These are phyloP conservation scores for Wickerhamomyces bovis DNA, from an alignment of 805 yeast species.

Conservation along the genomic window DNA sequence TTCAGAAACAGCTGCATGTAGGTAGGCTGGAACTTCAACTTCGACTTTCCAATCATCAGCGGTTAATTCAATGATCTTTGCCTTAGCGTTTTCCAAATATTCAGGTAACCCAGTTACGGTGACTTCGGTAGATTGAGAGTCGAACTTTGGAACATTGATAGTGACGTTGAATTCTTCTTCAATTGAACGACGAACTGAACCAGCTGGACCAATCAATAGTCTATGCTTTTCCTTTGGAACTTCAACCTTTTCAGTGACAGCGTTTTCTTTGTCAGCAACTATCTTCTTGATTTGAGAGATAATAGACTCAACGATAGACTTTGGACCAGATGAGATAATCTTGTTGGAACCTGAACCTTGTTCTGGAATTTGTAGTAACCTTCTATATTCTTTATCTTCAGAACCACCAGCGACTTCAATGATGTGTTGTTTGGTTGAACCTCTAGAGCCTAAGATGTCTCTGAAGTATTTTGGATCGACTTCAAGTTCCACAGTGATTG, in stretches of 20 bases:
- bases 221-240: slow-evolving; percentile 73
- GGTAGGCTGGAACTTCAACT: slow-evolving; percentile 49
- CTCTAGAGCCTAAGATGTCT: slow-evolving; percentile 72
- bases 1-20: slow-evolving; percentile 59
- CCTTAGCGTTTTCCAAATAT: slow-evolving; percentile 55
- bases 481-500: slow-evolving; percentile 47
- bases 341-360: slow-evolving; percentile 50
- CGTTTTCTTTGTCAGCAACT: slow-evolving; percentile 58
- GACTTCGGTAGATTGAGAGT: slow-evolving; percentile 43
- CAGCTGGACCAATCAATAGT: slow-evolving; percentile 75
- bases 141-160: slow-evolving; percentile 60
- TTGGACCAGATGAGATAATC: slow-evolving; percentile 70
- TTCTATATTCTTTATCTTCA: slow-evolving; percentile 44
- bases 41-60: slow-evolving; percentile 49
- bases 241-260: slow-evolving; percentile 43
- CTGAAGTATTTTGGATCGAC: slow-evolving; percentile 74
- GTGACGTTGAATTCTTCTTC: slow-evolving; percentile 64
- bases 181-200: slow-evolving; percentile 62
- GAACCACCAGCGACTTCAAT: slow-evolving; percentile 75
- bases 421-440: slow-evolving; percentile 67
- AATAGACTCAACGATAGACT: slow-evolving; percentile 62
- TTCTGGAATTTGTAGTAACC: slow-evolving; percentile 64
- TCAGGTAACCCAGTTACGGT: slow-evolving; percentile 62
- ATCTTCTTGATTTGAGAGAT: slow-evolving; percentile 55
- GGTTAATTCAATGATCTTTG: slow-evolving; percentile 53